Base-by-base conservation (phyloP, 768 basidiomycete genomes). In the Suillus sp. region DNA sequence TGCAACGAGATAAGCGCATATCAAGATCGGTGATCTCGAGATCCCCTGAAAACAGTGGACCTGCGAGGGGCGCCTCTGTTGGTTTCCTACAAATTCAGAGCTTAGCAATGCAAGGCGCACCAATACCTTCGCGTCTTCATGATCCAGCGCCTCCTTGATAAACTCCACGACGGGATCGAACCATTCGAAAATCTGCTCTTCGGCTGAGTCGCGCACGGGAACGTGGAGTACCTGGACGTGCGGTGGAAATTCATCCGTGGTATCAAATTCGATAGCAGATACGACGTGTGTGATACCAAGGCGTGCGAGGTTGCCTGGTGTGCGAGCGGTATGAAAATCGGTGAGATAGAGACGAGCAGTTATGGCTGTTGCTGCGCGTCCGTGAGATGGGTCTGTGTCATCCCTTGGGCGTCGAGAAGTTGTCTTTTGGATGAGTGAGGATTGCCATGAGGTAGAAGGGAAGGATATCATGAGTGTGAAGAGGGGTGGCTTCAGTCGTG, bases 21-120 rank as follows among this genome's bases (percentile, higher is more conserved):
- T 86, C 32, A 92, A 83, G 5, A 89, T 91, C 1, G 91, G 83
- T 48, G 89, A 90, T 27, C 92, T 83, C 68, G 89, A 90, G 63
- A 92, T 82, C 47, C 92, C 92, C 74, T 87, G 85, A 45, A 86
- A 74, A 71, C 92, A 93, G 72, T 93, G 92, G 14, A 93, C 89
- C 90, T 92, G 35, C 60, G 56, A 40, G 27, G 5, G 25, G 18
- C 20, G 16, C 63, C 51, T 45, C 51, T 38, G 16, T 57, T 40
- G 65, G 58, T 38, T 34, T 25, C 22, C 51, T 14, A 61, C 61
- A 10, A 22, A 58, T 18, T 47, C 42, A 11, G 50, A 25, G 50
- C 40, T 16, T 16, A 42, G 60, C 32, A 59, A 60, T n/a, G 20
- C n/a, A 47, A 60, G 16, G 56, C 86, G 65, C 65, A 87, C 86